These are phyloP conservation scores for Camellia sinensis DNA, from an alignment of 148 eudicot genomes.

Conservation along the genomic window DNA sequence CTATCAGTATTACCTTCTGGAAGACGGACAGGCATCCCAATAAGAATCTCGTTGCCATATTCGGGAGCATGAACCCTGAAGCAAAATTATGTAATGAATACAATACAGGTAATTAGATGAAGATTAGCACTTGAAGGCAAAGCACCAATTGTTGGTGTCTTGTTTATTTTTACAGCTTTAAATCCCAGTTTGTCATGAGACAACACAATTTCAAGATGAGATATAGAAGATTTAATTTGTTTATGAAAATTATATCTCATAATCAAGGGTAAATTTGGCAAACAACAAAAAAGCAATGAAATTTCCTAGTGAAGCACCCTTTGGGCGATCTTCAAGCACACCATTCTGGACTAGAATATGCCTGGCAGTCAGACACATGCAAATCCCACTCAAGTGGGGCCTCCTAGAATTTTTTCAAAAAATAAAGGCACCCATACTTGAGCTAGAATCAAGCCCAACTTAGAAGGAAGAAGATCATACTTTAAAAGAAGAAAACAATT, in stretches of 20 bases:
- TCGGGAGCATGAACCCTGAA: conserved; percentile 91
- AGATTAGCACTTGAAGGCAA: conserved; percentile 5
- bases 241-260: not conserved
- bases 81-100: conserved; percentile 9
- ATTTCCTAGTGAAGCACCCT: no score
- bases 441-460: no score
- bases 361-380: no score
- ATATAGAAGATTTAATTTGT: not conserved
- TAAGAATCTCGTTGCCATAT: conserved; percentile 99
- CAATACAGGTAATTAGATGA: not conserved
- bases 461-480: no score
- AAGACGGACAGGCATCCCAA: conserved; percentile 95
- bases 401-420: no score
- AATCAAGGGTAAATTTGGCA: not conserved
- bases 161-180: not conserved
- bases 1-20: conserved; percentile 59
- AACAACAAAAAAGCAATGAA: not conserved
- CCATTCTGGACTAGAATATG: no score
- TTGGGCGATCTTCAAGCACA: no score
- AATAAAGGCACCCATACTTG: no score
- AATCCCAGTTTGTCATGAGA: not conserved
- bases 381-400: no score
- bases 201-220: not conserved
- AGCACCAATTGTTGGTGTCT: not conserved
- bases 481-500: no score